These are phyloP conservation scores for Ophiostoma sp. DNA, from an alignment of 2,329 filamentous ascomycete species.

Conservation along the genomic window DNA sequence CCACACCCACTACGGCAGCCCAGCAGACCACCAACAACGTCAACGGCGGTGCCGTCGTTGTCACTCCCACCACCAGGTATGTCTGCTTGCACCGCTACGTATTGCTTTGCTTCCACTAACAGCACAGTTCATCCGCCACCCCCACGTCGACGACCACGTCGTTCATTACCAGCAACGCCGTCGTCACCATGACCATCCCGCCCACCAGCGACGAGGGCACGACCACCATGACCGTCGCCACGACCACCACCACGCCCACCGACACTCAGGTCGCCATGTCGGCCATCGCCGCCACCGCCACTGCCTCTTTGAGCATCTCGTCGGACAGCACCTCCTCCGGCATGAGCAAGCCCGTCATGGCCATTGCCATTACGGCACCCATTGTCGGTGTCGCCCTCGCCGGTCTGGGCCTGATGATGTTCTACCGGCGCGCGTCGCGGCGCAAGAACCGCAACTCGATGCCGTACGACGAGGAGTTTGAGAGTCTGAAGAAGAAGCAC, in stretches of 20 bases:
- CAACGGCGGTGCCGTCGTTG: not conserved
- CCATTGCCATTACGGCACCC: conserved; percentile 28
- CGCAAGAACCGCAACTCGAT: conserved; percentile 23
- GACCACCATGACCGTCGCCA: conserved; percentile 5
- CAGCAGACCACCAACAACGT: not conserved
- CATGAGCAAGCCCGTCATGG: conserved; percentile 28
- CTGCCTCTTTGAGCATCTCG: not conserved
- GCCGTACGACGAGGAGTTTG: conserved; percentile 33
- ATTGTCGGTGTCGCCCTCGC: conserved; percentile 28
- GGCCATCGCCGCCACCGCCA: conserved; percentile 5
- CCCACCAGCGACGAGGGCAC: not conserved
- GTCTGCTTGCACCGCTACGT: not conserved
- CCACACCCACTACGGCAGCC: not conserved
- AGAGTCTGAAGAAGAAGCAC: conserved; percentile 33
- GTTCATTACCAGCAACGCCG: conserved; percentile 23
- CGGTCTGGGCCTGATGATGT: conserved; percentile 29
- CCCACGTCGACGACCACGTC: conserved; percentile 26
- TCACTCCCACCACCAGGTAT: not conserved
- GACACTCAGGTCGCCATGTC: not conserved
- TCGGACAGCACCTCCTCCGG: not conserved
- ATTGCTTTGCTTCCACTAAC: too few relatives aligned
- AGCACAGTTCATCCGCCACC: not conserved
- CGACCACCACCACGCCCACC: conserved; percentile 11
- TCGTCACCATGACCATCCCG: conserved; percentile 15
- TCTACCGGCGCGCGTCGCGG: conserved; percentile 23